Base-by-base conservation (phyloP, 768 basidiomycete genomes). In the Artomyces pyxidatus region DNA sequence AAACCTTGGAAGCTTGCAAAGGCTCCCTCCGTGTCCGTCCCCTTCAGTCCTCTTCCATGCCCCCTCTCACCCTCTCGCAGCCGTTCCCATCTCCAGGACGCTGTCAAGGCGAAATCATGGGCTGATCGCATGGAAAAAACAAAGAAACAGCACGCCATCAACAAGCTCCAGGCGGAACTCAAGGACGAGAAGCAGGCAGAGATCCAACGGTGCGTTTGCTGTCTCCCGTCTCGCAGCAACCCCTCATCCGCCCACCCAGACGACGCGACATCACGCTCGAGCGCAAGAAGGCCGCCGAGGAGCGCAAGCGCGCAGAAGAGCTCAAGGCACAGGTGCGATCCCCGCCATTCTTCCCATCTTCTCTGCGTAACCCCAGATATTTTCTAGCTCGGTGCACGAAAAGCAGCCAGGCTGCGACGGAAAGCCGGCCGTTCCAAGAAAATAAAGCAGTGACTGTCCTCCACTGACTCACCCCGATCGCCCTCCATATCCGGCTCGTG, bases 401-500 rank as follows among this genome's bases (percentile, higher is more conserved):
- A 83, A 64, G 78, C 87, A 35, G 83, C 85, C 14, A 72, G 88
- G 49, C 68, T 86, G 29, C 77, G 81, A 49, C 78, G 83, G 49
- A 84, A 70, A 66, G 81, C 80, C 42, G 88, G 88, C 37, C 72
- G 86, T 29, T 80, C 78, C 37, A 91, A 88, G 65, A 90, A 88
- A 65, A 76, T 92, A 51, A 85, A 84, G 51, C 85, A 85, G 35
- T 89, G 63, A 78, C n/a, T n/a, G n/a, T n/a, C n/a, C n/a, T n/a
- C n/a, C n/a, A n/a, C n/a, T n/a, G n/a, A n/a, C n/a, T n/a, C n/a
- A n/a, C n/a, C n/a, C n/a, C n/a, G n/a, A n/a, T n/a, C n/a, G n/a
- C n/a, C n/a, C n/a, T n/a, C n/a, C n/a, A n/a, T n/a, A n/a, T n/a
- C n/a, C n/a, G n/a, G n/a, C n/a, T n/a, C n/a, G n/a, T n/a, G n/a